phyloP scores from a whole-genome alignment of 1,139 yeast genomes.

The Kodamaea arcana region DNA sequence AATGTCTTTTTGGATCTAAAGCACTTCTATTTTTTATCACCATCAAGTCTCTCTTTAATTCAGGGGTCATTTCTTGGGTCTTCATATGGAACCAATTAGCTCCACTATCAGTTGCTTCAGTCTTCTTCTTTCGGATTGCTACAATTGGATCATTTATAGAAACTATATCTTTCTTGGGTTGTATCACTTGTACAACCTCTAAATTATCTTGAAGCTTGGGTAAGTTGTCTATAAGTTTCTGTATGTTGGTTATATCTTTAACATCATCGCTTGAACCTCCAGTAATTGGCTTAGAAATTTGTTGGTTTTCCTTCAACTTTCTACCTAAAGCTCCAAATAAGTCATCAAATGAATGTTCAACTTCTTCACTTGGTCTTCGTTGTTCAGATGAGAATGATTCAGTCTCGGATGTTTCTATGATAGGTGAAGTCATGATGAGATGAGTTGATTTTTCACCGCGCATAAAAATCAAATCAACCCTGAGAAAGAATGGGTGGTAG shows the following conservation, averaged over 20 bases:
- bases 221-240: constrained; percentile 24
- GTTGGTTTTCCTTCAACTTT: constrained; percentile 3
- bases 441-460: not conserved
- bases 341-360: constrained; percentile 11
- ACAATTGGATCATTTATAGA: constrained; percentile 51
- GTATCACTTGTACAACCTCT: constrained; percentile 16
- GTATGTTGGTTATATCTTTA: no score
- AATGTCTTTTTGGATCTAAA: constrained; percentile 92
- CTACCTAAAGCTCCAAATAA: constrained; percentile 13
- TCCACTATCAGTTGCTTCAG: constrained; percentile 37
- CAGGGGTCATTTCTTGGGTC: constrained; percentile 71
- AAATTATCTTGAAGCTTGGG: constrained; percentile 35
- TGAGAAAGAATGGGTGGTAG: no score
- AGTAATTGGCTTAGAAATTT: not conserved
- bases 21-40: constrained; percentile 84
- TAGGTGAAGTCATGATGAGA: constrained; percentile 7
- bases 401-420: constrained; percentile 15
- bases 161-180: constrained; percentile 19
- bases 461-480: no score
- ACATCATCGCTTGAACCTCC: constrained; percentile 24
- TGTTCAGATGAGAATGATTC: constrained; percentile 15
- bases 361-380: constrained; percentile 4
- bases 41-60: constrained; percentile 70
- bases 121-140: constrained; percentile 14
- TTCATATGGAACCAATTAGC: constrained; percentile 81